Evolutionary conservation across 2,329 filamentous ascomycete genomes (phyloP).

Genomic region (Pezicula radicicola): DNA sequence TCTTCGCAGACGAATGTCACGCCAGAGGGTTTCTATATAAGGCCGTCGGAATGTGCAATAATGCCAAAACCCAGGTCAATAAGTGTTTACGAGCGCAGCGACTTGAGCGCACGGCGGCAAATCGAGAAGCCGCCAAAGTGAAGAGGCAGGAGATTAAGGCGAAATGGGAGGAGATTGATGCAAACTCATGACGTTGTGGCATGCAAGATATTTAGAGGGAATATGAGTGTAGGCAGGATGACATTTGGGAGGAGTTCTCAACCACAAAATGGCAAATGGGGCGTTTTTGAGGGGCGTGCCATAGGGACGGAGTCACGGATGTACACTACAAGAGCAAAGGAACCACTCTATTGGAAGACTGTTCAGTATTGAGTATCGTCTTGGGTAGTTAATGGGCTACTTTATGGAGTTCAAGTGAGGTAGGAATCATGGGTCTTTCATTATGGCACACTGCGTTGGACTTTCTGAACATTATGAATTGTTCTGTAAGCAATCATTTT

Average conservation of each 20-base stretch:
- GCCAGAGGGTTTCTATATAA: conserved; percentile 90
- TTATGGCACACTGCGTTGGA: too few species aligned
- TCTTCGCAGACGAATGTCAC: conserved; percentile 76
- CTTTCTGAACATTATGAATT: too few species aligned
- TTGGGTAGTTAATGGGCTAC: too few species aligned
- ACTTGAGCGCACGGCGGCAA: conserved; percentile 71
- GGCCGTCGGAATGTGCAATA: conserved; percentile 84
- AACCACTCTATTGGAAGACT: too few species aligned
- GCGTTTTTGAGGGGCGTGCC: conserved; percentile 10
- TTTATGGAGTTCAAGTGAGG: too few species aligned
- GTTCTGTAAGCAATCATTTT: too few species aligned
- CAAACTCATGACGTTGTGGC: conserved; percentile 49
- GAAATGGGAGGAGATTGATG: conserved; percentile 76
- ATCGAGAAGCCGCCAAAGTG: conserved; percentile 67
- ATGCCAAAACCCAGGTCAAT: conserved; percentile 79
- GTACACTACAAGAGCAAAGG: conserved; percentile 11
- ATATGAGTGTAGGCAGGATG: not conserved
- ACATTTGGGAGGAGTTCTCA: not conserved
- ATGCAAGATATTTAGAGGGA: not conserved
- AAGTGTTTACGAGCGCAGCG: conserved; percentile 80
- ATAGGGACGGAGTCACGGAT: not conserved
- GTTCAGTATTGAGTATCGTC: too few species aligned
- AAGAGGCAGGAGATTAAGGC: conserved; percentile 73
- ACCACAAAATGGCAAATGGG: conserved; percentile 3
- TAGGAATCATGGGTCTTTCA: too few species aligned